Conservation (phyloP, 2,329 filamentous ascomycete species). For the Dichotomopilus funicola region DNA sequence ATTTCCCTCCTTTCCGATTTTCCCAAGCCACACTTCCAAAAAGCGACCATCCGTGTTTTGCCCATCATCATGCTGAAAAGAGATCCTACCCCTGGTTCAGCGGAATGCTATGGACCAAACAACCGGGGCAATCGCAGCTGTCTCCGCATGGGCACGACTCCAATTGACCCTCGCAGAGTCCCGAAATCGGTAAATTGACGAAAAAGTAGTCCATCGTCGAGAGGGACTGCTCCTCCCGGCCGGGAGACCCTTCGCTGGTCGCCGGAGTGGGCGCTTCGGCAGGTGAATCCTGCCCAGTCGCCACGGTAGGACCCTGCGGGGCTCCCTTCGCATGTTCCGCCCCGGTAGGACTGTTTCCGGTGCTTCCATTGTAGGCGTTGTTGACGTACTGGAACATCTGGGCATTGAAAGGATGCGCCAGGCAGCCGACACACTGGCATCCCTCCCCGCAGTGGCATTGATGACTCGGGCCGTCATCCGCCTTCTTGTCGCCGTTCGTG, state of each 20-base stretch:
- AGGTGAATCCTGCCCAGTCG: conserved; percentile 28
- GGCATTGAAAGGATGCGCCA: conserved; percentile 61
- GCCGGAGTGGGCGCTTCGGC: conserved; percentile 38
- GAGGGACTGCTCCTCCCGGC: conserved; percentile 44
- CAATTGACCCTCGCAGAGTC: conserved; percentile 44
- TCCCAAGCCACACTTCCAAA: neutral
- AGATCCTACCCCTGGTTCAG: neutral
- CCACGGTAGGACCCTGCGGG: conserved; percentile 6
- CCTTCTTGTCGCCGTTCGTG: conserved; percentile 9
- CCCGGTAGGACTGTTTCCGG: conserved; percentile 12
- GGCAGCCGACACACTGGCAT: conserved; percentile 63
- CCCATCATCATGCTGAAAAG: no score
- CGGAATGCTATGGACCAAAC: conserved; percentile 40
- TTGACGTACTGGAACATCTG: conserved; percentile 40
- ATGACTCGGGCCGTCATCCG: conserved; percentile 29
- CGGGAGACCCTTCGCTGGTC: conserved; percentile 38
- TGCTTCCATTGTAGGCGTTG: conserved; percentile 22
- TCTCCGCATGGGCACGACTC: conserved; percentile 52
- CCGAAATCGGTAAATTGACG: conserved; percentile 45
- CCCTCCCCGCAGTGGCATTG: conserved; percentile 57
- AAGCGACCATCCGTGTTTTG: neutral
- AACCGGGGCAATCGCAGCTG: conserved; percentile 53
- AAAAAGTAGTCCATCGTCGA: conserved; percentile 53
- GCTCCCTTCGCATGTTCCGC: neutral
- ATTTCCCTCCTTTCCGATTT: neutral